phyloP scores from a whole-genome alignment of 139 green algal genomes.

The Closterium sp. region DNA sequence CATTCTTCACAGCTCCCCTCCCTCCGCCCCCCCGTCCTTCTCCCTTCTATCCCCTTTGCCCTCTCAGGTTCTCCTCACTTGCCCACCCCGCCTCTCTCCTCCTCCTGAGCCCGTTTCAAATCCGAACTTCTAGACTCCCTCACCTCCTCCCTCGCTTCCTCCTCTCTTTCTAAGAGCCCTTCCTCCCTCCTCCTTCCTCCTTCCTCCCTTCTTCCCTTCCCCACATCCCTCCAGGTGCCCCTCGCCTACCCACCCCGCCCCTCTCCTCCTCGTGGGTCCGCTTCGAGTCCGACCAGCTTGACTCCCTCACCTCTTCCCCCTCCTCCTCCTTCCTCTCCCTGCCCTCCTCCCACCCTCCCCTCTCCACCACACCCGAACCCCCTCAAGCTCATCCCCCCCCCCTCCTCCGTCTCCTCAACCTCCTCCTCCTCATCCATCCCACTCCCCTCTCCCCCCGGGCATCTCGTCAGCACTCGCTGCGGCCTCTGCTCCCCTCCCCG shows the following conservation, averaged over 20 bases:
- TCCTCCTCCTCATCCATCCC: background rate
- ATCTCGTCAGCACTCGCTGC: background rate
- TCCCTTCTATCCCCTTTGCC: background rate
- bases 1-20: no score
- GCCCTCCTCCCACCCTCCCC: background rate
- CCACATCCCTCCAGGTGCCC: background rate
- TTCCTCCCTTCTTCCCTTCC: no score
- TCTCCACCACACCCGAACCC: background rate
- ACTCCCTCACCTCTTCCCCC: background rate
- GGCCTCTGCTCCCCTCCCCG: background rate
- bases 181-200: no score
- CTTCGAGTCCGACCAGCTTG: background rate
- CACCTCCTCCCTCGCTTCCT: no score
- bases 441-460: background rate
- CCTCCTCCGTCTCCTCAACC: background rate
- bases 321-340: background rate
- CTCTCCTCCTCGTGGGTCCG: background rate
- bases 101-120: background rate
- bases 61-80: background rate
- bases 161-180: no score
- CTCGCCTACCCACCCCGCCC: background rate
- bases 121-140: no score
- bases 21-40: no score
- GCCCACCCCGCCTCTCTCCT: background rate
- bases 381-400: background rate